Percentiles rank a stretch among this genome's conserved stretches.
Conservation (phyloP, 768 basidiomycete species). For the Trametes cubensis region DNA sequence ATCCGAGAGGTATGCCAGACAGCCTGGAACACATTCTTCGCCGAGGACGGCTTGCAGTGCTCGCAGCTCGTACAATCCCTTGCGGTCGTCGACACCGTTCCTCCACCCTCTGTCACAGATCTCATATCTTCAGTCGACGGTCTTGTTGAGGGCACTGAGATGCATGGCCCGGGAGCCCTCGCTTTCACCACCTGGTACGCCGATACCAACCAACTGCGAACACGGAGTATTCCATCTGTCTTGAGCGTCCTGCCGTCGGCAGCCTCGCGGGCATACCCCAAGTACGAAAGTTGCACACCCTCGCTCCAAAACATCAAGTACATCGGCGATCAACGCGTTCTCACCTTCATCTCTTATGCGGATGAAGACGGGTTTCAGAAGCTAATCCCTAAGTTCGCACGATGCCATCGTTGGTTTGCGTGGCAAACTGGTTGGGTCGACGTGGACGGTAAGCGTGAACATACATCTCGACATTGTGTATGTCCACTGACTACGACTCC, state of each 20-base stretch:
- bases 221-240: neutral
- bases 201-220: neutral
- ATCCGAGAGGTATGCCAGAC: slow-evolving; percentile 36
- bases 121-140: neutral
- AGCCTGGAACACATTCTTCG: slow-evolving; percentile 51
- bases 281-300: slow-evolving; percentile 54
- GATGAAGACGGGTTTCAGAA: slow-evolving; percentile 47
- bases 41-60: slow-evolving; percentile 44
- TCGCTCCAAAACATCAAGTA: slow-evolving; percentile 36
- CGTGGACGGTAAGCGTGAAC: slow-evolving; percentile 48
- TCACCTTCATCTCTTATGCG: slow-evolving; percentile 48
- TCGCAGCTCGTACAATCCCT: slow-evolving; percentile 31
- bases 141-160: neutral
- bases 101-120: neutral
- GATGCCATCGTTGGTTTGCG: slow-evolving; percentile 30
- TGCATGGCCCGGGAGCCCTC: neutral
- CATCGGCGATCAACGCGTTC: slow-evolving; percentile 1
- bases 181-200: neutral
- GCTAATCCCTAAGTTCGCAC: slow-evolving; percentile 30
- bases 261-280: slow-evolving; percentile 30
- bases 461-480: neutral
- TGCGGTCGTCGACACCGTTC: neutral
- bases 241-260: neutral
- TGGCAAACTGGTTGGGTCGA: slow-evolving; percentile 43
- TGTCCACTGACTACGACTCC: neutral